Evolutionary conservation across 2,329 filamentous ascomycete genomes (phyloP), one percentile per base, ranked within the genome.

Genomic region (Tympanopsis confertula): DNA sequence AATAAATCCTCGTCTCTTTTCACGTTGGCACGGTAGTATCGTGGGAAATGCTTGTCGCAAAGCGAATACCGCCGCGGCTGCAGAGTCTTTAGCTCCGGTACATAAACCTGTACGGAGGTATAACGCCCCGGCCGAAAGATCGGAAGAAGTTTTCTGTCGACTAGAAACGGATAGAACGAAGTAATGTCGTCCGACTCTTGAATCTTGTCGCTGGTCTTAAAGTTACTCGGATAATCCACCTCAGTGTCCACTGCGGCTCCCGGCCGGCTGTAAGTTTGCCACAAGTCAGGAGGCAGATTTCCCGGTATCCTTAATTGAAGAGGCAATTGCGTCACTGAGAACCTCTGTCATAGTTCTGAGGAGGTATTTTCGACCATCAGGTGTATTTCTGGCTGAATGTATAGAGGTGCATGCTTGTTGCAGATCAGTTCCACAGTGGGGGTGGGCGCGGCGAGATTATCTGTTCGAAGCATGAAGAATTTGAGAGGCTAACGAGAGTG

Each of bases 371-470:
- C 83, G 2, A 88, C 82, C 20, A 86, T 69, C 38, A 65, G 58
- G 53, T 88, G 88, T 38, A 86, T 77, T 17, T 77, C 78, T 0
- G 82, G 68, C 44, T 65, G 61, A 49, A 88, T 71, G 51, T 73
- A 74, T n/a, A 88, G 66, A 1, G 74, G 81, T 18, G 69, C 80
- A 51, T 88, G 83, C 61, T 86, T 87, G 50, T 86, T 74, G 40
- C 78, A 79, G 45, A 89, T 86, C 48, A 78, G 71, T 55, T 85
- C 78, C 13, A 74, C 63, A 22, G 61, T 62, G 20, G 70, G 65
- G 12, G 54, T 54, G 4, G 87, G 65, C 15, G 63, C 70, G 35
- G 66, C 69, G 1, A 85, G 67, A 50, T 86, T 69, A 55, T 86
- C 80, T 33, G 30, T 33, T 33, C 10, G 30, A 33, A 15, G 30